A percentile compares a stretch with the other conserved stretches of the same genome.
Evolutionary conservation across 495 filamentous ascomycete genomes (phyloP).

Genomic region (Xylaria telfairii): DNA sequence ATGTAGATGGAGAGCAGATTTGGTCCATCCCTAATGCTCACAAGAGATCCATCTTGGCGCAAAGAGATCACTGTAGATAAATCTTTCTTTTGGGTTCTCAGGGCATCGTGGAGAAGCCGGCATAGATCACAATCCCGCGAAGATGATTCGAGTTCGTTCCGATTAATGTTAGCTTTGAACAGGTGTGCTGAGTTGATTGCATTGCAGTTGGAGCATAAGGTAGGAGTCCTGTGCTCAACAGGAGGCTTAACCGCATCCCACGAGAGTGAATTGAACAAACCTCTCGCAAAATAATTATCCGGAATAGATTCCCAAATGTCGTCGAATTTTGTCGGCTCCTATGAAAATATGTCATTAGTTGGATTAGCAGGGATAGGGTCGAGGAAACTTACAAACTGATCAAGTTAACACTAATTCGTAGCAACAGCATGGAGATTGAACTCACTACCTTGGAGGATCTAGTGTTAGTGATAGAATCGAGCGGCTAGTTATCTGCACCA

Average conservation of each 20-base stretch:
- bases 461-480: background rate
- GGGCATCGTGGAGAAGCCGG: background rate
- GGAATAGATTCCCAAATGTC: background rate
- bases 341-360: background rate
- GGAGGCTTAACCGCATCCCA: background rate
- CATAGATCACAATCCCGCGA: background rate
- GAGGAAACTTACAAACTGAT: constrained; percentile 3
- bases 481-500: background rate
- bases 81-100: background rate
- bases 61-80: background rate
- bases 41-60: constrained; percentile 4
- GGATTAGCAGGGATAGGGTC: background rate
- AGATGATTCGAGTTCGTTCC: background rate
- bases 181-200: background rate
- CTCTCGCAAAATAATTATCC: background rate
- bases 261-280: background rate
- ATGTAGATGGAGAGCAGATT: constrained; percentile 1
- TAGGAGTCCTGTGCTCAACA: background rate
- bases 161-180: background rate
- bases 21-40: background rate
- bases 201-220: background rate
- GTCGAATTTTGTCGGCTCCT: background rate
- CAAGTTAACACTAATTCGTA: background rate
- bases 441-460: background rate
- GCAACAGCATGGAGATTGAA: background rate